Evolutionary conservation across 73 alveolate species (phyloP).

Genomic region (Tetrahymena malaccensis): DNA sequence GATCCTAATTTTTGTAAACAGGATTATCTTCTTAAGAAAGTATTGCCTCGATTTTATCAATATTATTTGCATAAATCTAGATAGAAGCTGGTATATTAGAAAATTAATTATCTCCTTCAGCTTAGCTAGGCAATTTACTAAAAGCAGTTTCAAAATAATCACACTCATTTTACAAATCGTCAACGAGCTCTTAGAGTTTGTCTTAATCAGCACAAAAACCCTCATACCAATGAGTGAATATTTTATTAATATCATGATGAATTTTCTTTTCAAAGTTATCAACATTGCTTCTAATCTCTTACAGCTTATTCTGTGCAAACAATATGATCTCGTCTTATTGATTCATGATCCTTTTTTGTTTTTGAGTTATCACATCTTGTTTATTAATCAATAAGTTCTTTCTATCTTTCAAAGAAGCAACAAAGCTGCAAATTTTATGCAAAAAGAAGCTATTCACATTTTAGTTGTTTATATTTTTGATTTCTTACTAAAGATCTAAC

Average conservation of each 20-base stretch:
- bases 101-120: background rate
- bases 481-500: background rate
- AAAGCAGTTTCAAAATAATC: background rate
- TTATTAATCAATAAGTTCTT: background rate
- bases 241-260: background rate
- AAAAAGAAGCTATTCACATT: background rate
- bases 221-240: background rate
- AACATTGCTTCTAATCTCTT: background rate
- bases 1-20: background rate
- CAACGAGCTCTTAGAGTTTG: background rate
- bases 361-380: background rate
- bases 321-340: background rate
- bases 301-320: background rate
- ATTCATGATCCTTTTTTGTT: background rate
- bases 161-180: background rate
- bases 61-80: background rate
- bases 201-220: background rate
- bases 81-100: background rate
- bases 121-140: background rate
- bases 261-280: background rate
- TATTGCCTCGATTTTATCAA: background rate
- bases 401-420: background rate
- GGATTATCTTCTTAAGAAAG: background rate
- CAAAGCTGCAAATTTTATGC: background rate
- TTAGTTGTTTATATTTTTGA: background rate